Evolutionary conservation across 352 stramenopile genomes (phyloP).

Genomic region (Globisporangium nodosum): DNA sequence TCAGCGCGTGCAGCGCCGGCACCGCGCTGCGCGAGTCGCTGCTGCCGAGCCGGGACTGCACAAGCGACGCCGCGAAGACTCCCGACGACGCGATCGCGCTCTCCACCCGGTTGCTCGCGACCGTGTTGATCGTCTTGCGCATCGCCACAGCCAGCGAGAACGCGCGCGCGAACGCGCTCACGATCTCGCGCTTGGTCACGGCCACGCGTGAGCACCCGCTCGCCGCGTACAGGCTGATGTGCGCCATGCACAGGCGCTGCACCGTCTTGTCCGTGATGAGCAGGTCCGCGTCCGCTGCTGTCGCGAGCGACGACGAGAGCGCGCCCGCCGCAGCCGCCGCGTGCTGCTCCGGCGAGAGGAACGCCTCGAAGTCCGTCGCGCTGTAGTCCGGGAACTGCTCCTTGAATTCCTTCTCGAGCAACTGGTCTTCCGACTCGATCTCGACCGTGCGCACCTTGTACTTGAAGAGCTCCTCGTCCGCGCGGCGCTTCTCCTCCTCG

Average conservation of each 20-base stretch:
- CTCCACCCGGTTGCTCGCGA: slow-evolving; percentile 37
- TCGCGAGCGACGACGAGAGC: slow-evolving; percentile 12
- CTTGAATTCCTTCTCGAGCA: slow-evolving; percentile 85
- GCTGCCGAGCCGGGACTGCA: slow-evolving; percentile 59
- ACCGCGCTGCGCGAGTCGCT: slow-evolving; percentile 30
- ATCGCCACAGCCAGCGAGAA: slow-evolving; percentile 70
- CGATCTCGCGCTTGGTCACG: slow-evolving; percentile 37
- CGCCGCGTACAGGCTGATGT: slow-evolving; percentile 63
- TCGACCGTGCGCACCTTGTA: slow-evolving; percentile 82
- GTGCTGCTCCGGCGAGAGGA: slow-evolving; percentile 38
- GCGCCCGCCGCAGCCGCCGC: not conserved
- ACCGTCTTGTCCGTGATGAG: slow-evolving; percentile 73
- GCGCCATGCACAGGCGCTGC: slow-evolving; percentile 64
- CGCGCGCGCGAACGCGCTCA: slow-evolving; percentile 58
- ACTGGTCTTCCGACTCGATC: slow-evolving; percentile 75
- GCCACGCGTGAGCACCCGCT: slow-evolving; percentile 36
- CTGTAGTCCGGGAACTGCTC: slow-evolving; percentile 94
- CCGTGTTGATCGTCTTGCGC: slow-evolving; percentile 59
- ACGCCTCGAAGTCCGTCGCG: slow-evolving; percentile 56
- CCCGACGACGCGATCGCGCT: slow-evolving; percentile 42
- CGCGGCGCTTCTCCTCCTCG: slow-evolving; percentile 63
- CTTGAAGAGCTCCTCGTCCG: slow-evolving; percentile 78
- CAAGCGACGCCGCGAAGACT: slow-evolving; percentile 59
- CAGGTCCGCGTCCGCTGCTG: slow-evolving; percentile 28
- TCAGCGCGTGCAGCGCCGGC: slow-evolving; percentile 51